Evolutionary conservation across 2,329 filamentous ascomycete species (phyloP), one percentile per base, ranked within the genome.

Genomic region (Leptoxyphium fumago): DNA sequence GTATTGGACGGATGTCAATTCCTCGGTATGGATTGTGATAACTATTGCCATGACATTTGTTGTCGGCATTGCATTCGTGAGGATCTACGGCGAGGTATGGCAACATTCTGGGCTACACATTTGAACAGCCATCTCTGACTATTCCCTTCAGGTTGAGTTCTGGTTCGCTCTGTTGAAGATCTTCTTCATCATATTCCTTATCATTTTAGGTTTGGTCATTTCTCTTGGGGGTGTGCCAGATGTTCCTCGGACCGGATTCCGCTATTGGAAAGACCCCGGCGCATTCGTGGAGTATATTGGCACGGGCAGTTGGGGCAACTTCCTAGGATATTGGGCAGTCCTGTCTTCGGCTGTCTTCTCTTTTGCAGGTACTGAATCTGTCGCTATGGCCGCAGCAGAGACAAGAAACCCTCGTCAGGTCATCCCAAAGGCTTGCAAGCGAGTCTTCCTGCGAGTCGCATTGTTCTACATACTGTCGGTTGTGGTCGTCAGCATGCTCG

Each of bases 1-100:
- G 52, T 87, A 78, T 55, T 93, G 86, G 85, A 65, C 84, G 0
- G 67, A 64, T 38, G 70, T 89, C 45, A 88, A 89, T 55, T 79
- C 84, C 0, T 84, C 82, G 42, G 82, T 89, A 10, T 91, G 78
- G 65, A 87, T 93, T 44, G 73, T 84, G 32, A 71, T 71, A 14
- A 69, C 70, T 54, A 52, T 71, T 8, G 55, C 68, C 9, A 51
- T 58, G 14, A 69, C 70, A 39, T 49, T 66, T 11, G 45, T 45
- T 14, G 67, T 69, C 57, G 70, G 70, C 46, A 67, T 68, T 52
- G 63, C 69, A 29, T 73, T 82, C 43, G 78, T 88, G 57, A 84
- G 75, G 30, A 68, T 68, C 53, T 70, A 69, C 43, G 67, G 67
- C 45, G 68, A 71, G 51, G 14, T 54, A 15, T 5, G 32, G 11